These are phyloP conservation scores for Aspergillus niger DNA, from an alignment of 2,329 filamentous ascomycete species.

Conservation along the genomic window DNA sequence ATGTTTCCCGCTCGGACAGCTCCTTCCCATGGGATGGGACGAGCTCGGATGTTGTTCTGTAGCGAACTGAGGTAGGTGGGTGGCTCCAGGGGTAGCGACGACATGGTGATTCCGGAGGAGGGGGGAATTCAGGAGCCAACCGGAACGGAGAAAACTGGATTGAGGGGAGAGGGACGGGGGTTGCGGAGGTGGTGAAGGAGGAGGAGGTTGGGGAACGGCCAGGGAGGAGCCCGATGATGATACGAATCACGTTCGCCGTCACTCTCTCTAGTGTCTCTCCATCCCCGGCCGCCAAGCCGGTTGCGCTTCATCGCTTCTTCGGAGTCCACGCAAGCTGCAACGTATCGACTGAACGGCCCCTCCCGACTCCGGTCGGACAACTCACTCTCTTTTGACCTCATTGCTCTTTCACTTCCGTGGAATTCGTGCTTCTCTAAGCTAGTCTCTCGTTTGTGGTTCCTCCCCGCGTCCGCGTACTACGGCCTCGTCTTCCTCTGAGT, in stretches of 20 bases:
- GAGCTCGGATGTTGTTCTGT: slow-evolving; percentile 94
- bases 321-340: slow-evolving; percentile 24
- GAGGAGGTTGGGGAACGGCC: slow-evolving; percentile 8
- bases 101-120: slow-evolving; percentile 18
- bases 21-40: slow-evolving; percentile 97
- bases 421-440: slow-evolving; percentile 3
- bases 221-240: slow-evolving; percentile 10
- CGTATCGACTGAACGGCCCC: background rate
- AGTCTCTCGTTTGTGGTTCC: slow-evolving; percentile 14
- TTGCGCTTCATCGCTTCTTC: slow-evolving; percentile 11
- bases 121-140: slow-evolving; percentile 11
- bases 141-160: slow-evolving; percentile 13
- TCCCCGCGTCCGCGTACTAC: background rate
- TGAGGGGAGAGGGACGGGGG: slow-evolving; percentile 7
- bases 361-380: background rate
- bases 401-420: background rate
- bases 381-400: background rate
- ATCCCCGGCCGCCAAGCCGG: slow-evolving; percentile 19
- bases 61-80: slow-evolving; percentile 84
- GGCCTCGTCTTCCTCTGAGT: slow-evolving; percentile 12
- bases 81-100: slow-evolving; percentile 82
- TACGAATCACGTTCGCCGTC: background rate
- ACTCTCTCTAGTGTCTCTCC: background rate
- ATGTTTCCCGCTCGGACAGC: slow-evolving; percentile 91
- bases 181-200: slow-evolving; percentile 13